These are phyloP conservation scores for Pilobolus umbonatus DNA, from an alignment of 192 early-diverging fungal species.

Conservation along the genomic window DNA sequence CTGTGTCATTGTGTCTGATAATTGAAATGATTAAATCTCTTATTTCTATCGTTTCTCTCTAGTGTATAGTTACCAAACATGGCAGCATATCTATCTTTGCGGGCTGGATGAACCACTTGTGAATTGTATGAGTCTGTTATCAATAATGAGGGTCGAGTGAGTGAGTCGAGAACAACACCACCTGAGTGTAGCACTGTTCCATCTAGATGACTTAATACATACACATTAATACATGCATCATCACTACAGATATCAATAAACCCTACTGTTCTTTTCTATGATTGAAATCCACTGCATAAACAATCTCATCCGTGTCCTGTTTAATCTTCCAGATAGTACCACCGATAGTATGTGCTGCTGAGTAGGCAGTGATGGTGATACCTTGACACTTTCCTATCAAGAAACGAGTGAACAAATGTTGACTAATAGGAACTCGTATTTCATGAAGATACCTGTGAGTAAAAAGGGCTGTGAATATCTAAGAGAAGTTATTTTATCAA, in stretches of 20 bases:
- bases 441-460: slow-evolving; percentile 50
- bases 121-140: slow-evolving; percentile 91
- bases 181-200: slow-evolving; percentile 61
- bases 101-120: slow-evolving; percentile 56
- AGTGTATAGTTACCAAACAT: slow-evolving; percentile 58
- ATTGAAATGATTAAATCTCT: neutral
- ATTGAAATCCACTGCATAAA: slow-evolving; percentile 97
- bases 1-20: slow-evolving; percentile 57
- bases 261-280: slow-evolving; percentile 83
- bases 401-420: neutral
- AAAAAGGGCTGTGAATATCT: slow-evolving; percentile 84
- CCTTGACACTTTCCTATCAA: slow-evolving; percentile 68
- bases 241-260: neutral
- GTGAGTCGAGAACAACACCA: slow-evolving; percentile 57
- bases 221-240: neutral
- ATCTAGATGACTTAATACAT: slow-evolving; percentile 63
- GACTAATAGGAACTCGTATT: too few relatives aligned
- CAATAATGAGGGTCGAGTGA: slow-evolving; percentile 80
- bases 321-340: slow-evolving; percentile 97
- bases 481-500: slow-evolving; percentile 74
- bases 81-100: slow-evolving; percentile 68
- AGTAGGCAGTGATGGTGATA: slow-evolving; percentile 85
- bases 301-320: slow-evolving; percentile 88
- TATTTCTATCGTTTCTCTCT: neutral
- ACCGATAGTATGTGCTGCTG: slow-evolving; percentile 92